Evolutionary conservation across 78 protist genomes (phyloP), one percentile per base, ranked within the genome.

Genomic region (Dictyostelium capitatum): DNA sequence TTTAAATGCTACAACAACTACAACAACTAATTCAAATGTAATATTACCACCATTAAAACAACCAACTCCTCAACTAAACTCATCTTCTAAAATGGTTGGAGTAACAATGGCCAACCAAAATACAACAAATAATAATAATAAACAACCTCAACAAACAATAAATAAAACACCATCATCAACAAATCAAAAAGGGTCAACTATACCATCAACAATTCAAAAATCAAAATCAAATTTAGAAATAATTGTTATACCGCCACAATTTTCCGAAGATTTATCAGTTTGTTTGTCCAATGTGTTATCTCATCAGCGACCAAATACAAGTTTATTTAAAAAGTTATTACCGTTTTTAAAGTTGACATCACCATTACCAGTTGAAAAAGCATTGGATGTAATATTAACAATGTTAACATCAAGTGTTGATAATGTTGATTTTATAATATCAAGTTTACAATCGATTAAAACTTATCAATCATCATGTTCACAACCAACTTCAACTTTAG

Each of bases 331-430:
- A 46, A 69, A 28, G 28, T 51, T 82, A 1, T n/a, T 69, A 20
- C 79, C 90, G 19, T 82, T 82, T 50, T 32, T 82, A 50, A 82
- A 82, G 20, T 8, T 82, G 37, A 54, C 70, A 15, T 32, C 72
- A 2, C 20, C 53, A 19, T 51, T 69, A 20, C 14, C 50, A 47
- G 46, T 82, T 6, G 90, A 82, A 19, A 82, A 82, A 41, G 74
- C 90, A 69, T 46, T 69, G 9, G 90, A 82, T 82, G 69, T 82
- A 3, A 82, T 82, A 9, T 53, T 51, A 28, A 47, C 41, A 32
- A 20, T 82, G 10, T 8, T 82, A 17, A 69, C 50, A 25, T 14
- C 62, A 3, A 51, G 75, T 20, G n/a, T 56, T 23, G 90, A 72
- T 28, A 69, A 80, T 25, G 54, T 75, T 47, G 69, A 69, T 51